A percentile compares a stretch with the other conserved stretches of the same genome.
Conservation (phyloP, 495 filamentous ascomycete species). For the Xeromyces bisporus region DNA sequence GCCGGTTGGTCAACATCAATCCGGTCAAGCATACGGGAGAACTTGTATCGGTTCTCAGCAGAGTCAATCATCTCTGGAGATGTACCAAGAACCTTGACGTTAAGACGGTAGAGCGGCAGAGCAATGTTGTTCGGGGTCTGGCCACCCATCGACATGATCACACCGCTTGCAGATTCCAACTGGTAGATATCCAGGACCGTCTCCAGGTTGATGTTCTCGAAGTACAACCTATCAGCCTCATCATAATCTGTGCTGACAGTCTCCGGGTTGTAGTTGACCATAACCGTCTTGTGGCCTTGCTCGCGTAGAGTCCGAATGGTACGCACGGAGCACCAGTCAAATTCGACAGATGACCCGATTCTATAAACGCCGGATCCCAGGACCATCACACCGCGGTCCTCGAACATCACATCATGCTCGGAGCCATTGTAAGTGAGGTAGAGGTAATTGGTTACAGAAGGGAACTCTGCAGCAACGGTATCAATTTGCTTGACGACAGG, state of each 20-base stretch:
- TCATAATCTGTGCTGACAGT: constrained; percentile 94
- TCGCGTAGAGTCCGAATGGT: constrained; percentile 86
- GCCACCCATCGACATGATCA: constrained; percentile 96
- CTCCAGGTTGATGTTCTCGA: constrained; percentile 93
- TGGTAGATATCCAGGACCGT: constrained; percentile 92
- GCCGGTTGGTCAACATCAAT: constrained; percentile 90
- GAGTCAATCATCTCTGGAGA: constrained; percentile 98
- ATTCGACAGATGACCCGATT: constrained; percentile 94
- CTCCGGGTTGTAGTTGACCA: constrained; percentile 96
- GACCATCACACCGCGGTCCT: constrained; percentile 89
- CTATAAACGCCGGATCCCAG: constrained; percentile 94
- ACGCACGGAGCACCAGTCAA: constrained; percentile 98
- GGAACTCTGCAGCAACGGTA: constrained; percentile 95
- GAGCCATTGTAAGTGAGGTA: constrained; percentile 91
- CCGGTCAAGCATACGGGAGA: constrained; percentile 90
- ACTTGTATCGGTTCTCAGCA: constrained; percentile 96
- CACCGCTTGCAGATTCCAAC: constrained; percentile 68
- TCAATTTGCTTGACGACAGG: constrained; percentile 96
- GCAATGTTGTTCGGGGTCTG: constrained; percentile 98
- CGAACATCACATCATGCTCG: constrained; percentile 69
- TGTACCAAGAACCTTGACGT: constrained; percentile 84
- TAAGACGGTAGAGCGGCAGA: constrained; percentile 68
- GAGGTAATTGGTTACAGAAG: constrained; percentile 87
- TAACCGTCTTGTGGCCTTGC: constrained; percentile 83
- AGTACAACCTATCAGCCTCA: constrained; percentile 88